phyloP scores from a whole-genome alignment of 176 grass and related monocot genomes.

The Poa annua region DNA sequence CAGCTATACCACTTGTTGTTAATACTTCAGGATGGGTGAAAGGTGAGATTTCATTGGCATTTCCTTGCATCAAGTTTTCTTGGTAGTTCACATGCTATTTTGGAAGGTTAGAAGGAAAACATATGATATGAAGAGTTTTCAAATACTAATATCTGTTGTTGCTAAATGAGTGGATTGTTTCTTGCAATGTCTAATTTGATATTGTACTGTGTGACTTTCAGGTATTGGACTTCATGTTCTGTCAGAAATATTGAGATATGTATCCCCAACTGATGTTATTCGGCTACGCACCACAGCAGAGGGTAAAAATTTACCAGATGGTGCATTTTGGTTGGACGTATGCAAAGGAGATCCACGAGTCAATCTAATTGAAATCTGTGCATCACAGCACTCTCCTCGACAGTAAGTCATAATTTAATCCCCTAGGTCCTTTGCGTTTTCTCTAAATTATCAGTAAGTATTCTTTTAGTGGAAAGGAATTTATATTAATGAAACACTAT shows the following conservation, averaged over 20 bases:
- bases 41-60: conserved; percentile 50
- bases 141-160: not conserved
- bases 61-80: not conserved
- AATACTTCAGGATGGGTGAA: conserved; percentile 93
- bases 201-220: conserved; percentile 8
- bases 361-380: conserved; percentile 65
- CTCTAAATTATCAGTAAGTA: conserved; percentile 44
- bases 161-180: not conserved
- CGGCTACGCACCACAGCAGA: conserved; percentile 45
- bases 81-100: not conserved
- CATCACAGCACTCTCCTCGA: conserved; percentile 42
- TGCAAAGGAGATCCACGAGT: conserved; percentile 31
- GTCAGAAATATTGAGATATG: conserved; percentile 55
- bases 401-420: conserved; percentile 50
- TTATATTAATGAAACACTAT: conserved; percentile 8
- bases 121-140: not conserved
- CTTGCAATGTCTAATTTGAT: not conserved
- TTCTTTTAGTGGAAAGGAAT: not conserved
- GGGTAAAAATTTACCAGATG: conserved; percentile 71
- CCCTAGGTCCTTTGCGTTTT: no score
- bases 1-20: conserved; percentile 64
- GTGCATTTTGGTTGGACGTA: conserved; percentile 64
- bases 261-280: conserved; percentile 69
- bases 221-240: conserved; percentile 72
- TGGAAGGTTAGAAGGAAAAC: not conserved